Base-by-base conservation (phyloP, 208 protist species). In the Phytomonas sp. region DNA sequence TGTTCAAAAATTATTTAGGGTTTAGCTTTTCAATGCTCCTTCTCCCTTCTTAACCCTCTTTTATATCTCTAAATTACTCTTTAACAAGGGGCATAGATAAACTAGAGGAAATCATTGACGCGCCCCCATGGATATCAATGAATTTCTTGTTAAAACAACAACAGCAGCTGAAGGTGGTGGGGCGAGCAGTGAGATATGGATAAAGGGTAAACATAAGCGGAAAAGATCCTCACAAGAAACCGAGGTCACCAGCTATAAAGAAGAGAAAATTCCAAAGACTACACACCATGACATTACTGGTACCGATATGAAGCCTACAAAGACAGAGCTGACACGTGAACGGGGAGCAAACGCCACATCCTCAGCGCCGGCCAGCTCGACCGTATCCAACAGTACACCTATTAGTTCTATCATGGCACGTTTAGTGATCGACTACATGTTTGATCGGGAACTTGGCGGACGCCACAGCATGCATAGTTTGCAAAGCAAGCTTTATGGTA, bases 371-470 rank as follows among this genome's bases (percentile, higher is more conserved):
- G 46, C 26, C 20, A 26, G 2, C 46, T 56, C 46, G 6, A 56
- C 0, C 46, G 13, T 23, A 23, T 23, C 17, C 1, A 56, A 6
- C 20, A 23, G 46, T 23, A 23, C 20, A 23, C 46, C 23, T 56
- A 56, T 11, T 26, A 56, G 46, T 40, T 76, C 77, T 2, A 60
- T 74, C 30, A 71, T 87, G 64, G 77, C 76, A 15, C 72, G 83
- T 68, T 77, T 67, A n/a, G 70, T 94, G 29, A 40, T 94, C 61
- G 79, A 85, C 60, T 89, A 92, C 70, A 81, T 94, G 11, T 75
- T 94, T 76, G 60, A 61, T 32, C 46, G 66, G 26, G 76, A 83
- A 59, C 71, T 86, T 0, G 85, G 85, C 28, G 89, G 89, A 11
- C 72, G 79, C 36, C 84, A 89, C 68, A 92, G 90, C 72, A 74